Evolutionary conservation across 306 rosid species (phyloP).

Genomic region (Cucurbita maxima): DNA sequence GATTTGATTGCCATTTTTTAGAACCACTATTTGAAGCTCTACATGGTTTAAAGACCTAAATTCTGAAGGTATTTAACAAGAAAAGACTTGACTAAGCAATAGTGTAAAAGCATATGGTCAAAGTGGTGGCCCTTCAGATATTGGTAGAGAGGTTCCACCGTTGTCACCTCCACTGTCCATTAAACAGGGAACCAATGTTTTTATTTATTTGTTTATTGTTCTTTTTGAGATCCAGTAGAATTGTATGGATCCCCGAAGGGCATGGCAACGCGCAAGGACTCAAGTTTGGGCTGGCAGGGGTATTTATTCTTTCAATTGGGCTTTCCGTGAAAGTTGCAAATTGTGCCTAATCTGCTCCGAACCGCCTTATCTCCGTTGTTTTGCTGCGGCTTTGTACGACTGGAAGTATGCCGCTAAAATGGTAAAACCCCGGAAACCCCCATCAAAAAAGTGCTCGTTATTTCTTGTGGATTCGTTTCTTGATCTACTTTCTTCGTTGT

Average conservation of each 20-base stretch:
- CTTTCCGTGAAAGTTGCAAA: neutral
- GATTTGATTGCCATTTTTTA: neutral
- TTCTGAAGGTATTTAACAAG: neutral
- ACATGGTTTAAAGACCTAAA: neutral
- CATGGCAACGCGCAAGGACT: neutral
- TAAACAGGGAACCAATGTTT: neutral
- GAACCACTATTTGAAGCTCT: neutral
- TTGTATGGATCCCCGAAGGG: neutral
- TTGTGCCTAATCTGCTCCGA: neutral
- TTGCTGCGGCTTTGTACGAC: neutral
- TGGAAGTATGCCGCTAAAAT: conserved; percentile 34
- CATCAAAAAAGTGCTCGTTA: too few relatives aligned
- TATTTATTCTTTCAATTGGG: neutral
- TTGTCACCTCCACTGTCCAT: neutral
- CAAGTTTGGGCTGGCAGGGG: neutral
- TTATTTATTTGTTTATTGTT: too few relatives aligned
- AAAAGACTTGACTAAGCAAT: neutral
- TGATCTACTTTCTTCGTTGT: neutral
- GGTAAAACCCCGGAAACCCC: conserved; percentile 16
- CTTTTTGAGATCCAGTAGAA: too few relatives aligned
- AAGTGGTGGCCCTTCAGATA: neutral
- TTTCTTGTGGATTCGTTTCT: neutral
- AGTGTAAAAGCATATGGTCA: neutral
- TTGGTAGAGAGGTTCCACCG: neutral
- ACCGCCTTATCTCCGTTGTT: neutral